Base-by-base conservation (phyloP, 805 yeast genomes). In the Lachancea meyersii region DNA sequence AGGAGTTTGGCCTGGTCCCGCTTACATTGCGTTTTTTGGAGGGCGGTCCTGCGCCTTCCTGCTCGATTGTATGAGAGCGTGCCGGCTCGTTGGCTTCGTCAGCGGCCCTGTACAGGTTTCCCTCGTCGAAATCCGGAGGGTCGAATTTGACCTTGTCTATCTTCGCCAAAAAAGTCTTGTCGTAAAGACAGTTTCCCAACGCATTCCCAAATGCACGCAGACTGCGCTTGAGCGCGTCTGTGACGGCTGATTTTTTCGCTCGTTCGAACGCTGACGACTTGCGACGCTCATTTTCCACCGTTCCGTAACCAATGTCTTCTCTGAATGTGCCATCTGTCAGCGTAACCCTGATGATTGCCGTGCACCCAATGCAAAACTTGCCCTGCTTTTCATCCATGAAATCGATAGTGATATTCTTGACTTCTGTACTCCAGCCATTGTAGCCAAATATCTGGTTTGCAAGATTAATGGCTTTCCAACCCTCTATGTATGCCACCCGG, bases 221-320 rank as follows among this genome's bases (percentile, higher is more conserved):
- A 18, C 89, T 83, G 49, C 95, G 67, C 57, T 85, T 85, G 54
- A 85, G 62, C 0, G 86, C 95, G 64, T 85, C 95, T 0, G 95
- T 85, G 35, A 81, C 77, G 1, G 93, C 93, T 49, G 86, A 89
- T 53, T 85, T 85, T 61, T 81, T 83, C 44, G 89, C 83, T 53
- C 85, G 83, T 53, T 85, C 95, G 58, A 84, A 84, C 0, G 93
- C 94, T 62, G 75, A 75, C 1, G 88, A 78, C 54, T 80, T 81
- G 18, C 79, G 71, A 38, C 77, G 74, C 34, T 86, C 84, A 57
- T 82, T 83, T 37, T 85, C 93, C 14, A 81, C 77, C 38, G 79
- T 79, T n/a, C 95, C 95, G 58, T 84, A 85, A 0, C 95, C 95
- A 34, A 84, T 76, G 63, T 85, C 95, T 55, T 85, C 94, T 53